Evolutionary conservation across 1,139 yeast species (phyloP).

Genomic region (Yamadazyma triangularis): DNA sequence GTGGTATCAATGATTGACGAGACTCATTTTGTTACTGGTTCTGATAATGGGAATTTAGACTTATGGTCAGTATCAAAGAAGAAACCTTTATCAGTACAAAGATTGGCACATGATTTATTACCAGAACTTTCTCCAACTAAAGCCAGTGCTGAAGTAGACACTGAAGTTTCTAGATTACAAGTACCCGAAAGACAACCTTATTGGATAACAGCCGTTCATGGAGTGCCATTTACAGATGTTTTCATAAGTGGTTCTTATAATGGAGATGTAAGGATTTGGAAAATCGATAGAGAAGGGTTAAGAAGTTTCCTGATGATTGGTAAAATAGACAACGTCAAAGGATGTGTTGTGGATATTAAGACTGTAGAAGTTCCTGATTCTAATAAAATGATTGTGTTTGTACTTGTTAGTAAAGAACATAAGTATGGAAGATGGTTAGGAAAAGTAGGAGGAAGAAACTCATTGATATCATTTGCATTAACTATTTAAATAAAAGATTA

Average conservation of each 20-base stretch:
- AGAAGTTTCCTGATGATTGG: conserved; percentile 57
- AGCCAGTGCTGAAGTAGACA: conserved; percentile 67
- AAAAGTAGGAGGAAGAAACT: conserved; percentile 39
- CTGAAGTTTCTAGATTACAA: conserved; percentile 39
- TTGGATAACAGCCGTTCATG: conserved; percentile 78
- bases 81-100: conserved; percentile 69
- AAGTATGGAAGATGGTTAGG: conserved; percentile 79
- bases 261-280: conserved; percentile 78
- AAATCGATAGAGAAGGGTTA: conserved; percentile 52
- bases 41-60: conserved; percentile 85
- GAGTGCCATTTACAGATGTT: conserved; percentile 85
- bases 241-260: conserved; percentile 87
- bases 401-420: conserved; percentile 77
- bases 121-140: conserved; percentile 42
- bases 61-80: conserved; percentile 90
- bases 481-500: conserved; percentile 30
- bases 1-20: conserved; percentile 90
- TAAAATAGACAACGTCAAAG: conserved; percentile 56
- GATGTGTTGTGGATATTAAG: conserved; percentile 68
- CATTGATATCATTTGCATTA: conserved; percentile 36
- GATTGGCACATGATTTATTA: conserved; percentile 76
- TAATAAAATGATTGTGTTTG: conserved; percentile 53
- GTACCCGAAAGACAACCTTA: conserved; percentile 73
- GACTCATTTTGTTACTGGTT: conserved; percentile 87
- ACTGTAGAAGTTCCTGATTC: conserved; percentile 54